Evolutionary conservation across 805 yeast species (phyloP).

Genomic region (Wickerhamiella kazuoi): DNA sequence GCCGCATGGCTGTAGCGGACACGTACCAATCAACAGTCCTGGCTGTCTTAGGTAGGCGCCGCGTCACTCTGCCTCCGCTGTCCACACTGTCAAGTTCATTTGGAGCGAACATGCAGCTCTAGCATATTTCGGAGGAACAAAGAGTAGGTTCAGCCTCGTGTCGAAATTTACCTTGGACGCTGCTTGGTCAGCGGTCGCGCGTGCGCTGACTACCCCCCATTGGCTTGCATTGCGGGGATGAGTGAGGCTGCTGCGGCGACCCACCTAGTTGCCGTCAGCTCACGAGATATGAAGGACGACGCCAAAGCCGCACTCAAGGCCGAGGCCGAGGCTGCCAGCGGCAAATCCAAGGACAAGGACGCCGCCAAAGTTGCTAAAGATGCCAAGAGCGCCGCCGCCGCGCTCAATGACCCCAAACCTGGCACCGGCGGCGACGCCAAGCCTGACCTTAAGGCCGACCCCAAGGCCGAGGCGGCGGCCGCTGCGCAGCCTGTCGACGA

Average conservation of each 20-base stretch:
- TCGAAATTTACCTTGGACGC: too few species aligned
- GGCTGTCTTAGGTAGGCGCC: background rate
- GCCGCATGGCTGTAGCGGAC: too few species aligned
- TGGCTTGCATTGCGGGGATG: too few species aligned
- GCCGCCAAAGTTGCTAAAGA: background rate
- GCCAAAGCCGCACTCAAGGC: constrained; percentile 1
- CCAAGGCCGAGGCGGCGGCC: background rate
- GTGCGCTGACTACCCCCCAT: too few species aligned
- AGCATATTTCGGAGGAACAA: constrained; percentile 9
- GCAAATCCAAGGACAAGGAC: background rate
- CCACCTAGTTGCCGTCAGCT: too few species aligned
- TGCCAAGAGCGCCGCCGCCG: background rate
- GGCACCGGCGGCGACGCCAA: background rate
- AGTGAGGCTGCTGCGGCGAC: too few species aligned
- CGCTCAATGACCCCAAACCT: background rate
- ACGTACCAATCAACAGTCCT: background rate
- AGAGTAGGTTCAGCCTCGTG: too few species aligned
- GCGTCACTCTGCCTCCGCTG: constrained; percentile 29
- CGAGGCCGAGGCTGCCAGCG: constrained; percentile 7
- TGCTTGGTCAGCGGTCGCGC: too few species aligned
- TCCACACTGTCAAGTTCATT: constrained; percentile 26
- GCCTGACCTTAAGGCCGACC: too few species aligned
- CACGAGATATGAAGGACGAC: background rate
- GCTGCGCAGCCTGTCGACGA: background rate
- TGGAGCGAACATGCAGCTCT: constrained; percentile 9